Conservation (phyloP, 2,329 filamentous ascomycete genomes). For the Helotiales sp. region DNA sequence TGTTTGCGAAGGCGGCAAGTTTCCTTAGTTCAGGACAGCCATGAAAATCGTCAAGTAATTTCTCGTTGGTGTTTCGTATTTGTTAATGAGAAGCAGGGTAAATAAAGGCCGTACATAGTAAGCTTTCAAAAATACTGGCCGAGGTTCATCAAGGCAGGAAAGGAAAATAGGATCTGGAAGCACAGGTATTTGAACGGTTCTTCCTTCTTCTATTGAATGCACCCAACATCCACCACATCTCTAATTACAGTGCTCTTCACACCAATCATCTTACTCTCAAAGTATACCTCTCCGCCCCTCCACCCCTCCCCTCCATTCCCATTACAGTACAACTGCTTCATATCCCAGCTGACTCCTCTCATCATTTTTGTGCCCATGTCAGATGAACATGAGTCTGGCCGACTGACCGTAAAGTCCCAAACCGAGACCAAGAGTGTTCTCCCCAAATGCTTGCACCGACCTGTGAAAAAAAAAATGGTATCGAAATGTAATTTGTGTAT, state of each 20-base stretch:
- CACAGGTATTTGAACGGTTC: conserved; percentile 7
- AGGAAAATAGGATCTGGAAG: background rate
- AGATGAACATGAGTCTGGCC: conserved; percentile 23
- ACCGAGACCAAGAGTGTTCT: conserved; percentile 26
- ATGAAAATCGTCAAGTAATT: too few relatives aligned
- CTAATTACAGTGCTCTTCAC: conserved; percentile 5
- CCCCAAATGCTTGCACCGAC: conserved; percentile 8
- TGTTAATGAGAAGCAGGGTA: too few relatives aligned
- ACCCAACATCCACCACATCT: background rate
- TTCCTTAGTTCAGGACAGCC: too few relatives aligned
- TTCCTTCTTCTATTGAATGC: background rate
- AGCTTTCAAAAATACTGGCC: too few relatives aligned
- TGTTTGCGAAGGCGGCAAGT: too few relatives aligned
- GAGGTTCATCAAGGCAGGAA: background rate
- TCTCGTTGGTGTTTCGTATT: too few relatives aligned
- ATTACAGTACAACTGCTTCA: background rate
- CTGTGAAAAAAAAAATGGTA: conserved; percentile 27
- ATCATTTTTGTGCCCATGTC: conserved; percentile 3
- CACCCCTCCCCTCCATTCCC: conserved; percentile 1
- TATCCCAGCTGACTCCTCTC: background rate
- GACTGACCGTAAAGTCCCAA: conserved; percentile 36
- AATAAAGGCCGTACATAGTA: too few relatives aligned
- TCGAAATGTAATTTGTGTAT: conserved; percentile 27
- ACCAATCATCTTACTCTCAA: too few relatives aligned
- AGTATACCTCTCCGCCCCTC: background rate